Conservation (phyloP, 2,329 filamentous ascomycete species). For the Xylaria digitata region DNA sequence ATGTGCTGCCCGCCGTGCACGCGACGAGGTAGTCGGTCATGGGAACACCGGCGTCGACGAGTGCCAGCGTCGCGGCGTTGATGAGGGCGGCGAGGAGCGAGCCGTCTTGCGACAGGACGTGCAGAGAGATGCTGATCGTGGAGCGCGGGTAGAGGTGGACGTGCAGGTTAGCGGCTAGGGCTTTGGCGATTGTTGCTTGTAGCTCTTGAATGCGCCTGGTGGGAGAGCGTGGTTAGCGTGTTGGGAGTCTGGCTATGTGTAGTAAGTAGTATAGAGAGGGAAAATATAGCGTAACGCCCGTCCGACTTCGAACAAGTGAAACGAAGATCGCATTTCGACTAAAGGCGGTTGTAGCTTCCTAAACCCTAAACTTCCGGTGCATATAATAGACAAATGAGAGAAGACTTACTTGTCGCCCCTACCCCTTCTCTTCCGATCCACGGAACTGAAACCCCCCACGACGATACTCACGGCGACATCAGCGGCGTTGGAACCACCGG, state of each 20-base stretch:
- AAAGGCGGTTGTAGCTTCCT: too few species aligned
- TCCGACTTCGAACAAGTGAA: too few species aligned
- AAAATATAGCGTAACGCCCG: not conserved
- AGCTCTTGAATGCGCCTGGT: constrained; percentile 82
- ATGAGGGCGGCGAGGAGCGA: constrained; percentile 88
- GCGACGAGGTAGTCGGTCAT: constrained; percentile 93
- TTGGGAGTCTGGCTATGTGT: not conserved
- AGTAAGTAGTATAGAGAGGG: not conserved
- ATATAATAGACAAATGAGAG: not conserved
- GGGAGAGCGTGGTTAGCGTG: constrained; percentile 16
- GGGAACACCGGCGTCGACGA: constrained; percentile 94
- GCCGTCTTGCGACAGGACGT: constrained; percentile 90
- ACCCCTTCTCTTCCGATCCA: constrained; percentile 82
- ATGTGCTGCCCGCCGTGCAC: constrained; percentile 86
- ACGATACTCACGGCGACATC: constrained; percentile 84
- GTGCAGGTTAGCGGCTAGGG: constrained; percentile 82
- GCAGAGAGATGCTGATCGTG: constrained; percentile 83
- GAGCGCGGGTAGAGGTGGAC: constrained; percentile 90
- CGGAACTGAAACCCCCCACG: constrained; percentile 86
- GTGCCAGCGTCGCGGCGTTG: constrained; percentile 89
- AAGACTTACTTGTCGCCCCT: constrained; percentile 80
- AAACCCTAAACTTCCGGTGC: too few species aligned
- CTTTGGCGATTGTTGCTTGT: constrained; percentile 79
- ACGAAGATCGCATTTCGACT: too few species aligned
- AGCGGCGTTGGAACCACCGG: constrained; percentile 60